Base-by-base conservation (phyloP, 2,329 filamentous ascomycete species). In the Xylariomycetidae sp. region DNA sequence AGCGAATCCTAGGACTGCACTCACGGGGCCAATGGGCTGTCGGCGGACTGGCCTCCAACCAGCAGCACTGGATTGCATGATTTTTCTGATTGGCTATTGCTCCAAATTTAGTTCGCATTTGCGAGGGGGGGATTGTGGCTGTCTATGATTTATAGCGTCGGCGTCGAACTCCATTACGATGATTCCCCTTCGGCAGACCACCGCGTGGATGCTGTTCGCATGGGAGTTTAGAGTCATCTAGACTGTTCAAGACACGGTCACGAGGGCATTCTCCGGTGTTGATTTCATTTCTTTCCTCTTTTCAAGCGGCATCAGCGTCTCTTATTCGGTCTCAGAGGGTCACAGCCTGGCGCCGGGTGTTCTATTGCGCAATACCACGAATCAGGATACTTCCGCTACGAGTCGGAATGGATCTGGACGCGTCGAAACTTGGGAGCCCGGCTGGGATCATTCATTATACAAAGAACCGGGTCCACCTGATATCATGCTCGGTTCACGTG, bases 111-210 rank as follows among this genome's bases (percentile, higher is more conserved):
- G 42, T 44, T 48, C 41, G 48, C 46, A 50, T 57, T 54, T 49
- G 43, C 43, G n/a, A 41, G 41, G 42, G 38, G 38, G 44, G 42
- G 43, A 40, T 49, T 38, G 43, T 48, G 37, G 33, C 40, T 39
- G 39, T 47, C 43, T 47, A 50, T 54, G 43, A 43, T 46, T 54
- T 42, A 50, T 44, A 55, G 52, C 49, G 50, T 49, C 30, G 47
- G 52, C 49, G 50, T 52, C 46, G 44, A 49, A 43, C 45, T 44
- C 39, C 37, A 48, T 50, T 44, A 41, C 41, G 35, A 47, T 40
- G 49, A 48, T 52, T 47, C 39, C 43, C 14, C 46, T 43, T 43
- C 31, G 35, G 42, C 35, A 39, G 40, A 35, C 48, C 46, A 41
- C 38, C 35, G 42, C 19, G 47, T 50, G 52, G 39, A 49, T 43